These are phyloP conservation scores for Epichloe aotearoae DNA, from an alignment of 2,329 filamentous ascomycete species.

Conservation along the genomic window DNA sequence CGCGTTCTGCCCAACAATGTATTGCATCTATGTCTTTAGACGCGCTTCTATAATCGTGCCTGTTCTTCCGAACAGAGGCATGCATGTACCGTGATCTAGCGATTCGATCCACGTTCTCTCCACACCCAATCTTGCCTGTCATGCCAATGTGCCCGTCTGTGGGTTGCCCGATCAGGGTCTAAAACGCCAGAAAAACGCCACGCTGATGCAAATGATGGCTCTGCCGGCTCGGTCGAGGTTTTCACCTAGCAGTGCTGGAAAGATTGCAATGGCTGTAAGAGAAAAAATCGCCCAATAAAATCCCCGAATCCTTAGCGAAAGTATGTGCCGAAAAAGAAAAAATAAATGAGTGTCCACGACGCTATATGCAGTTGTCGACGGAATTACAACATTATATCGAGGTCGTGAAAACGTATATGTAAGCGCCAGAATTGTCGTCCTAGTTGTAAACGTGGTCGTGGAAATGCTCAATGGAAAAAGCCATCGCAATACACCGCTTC, in stretches of 20 bases:
- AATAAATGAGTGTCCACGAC: not conserved
- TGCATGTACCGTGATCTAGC: not conserved
- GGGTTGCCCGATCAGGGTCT: not conserved
- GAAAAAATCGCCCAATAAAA: not conserved
- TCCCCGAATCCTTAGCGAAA: not conserved
- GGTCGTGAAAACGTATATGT: not conserved
- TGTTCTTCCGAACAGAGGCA: not conserved
- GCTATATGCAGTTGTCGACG: not conserved
- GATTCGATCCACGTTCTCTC: not conserved
- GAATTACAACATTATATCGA: conserved; percentile 3
- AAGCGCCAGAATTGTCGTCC: not conserved
- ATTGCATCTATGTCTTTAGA: not conserved
- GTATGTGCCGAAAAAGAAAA: not conserved
- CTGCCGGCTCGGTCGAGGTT: not conserved
- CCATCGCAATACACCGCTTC: not conserved
- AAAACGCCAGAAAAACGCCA: conserved; percentile 4
- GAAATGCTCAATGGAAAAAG: not conserved
- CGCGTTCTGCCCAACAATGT: too few relatives aligned
- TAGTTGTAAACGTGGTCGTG: conserved; percentile 9
- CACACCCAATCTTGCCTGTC: not conserved
- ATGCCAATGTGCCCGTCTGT: not conserved
- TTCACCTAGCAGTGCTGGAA: not conserved
- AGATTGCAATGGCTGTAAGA: not conserved
- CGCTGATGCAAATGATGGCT: conserved; percentile 3
- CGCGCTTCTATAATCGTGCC: not conserved